Conservation (phyloP, 495 filamentous ascomycete species). For the Staphylotrichum tortipilum region DNA sequence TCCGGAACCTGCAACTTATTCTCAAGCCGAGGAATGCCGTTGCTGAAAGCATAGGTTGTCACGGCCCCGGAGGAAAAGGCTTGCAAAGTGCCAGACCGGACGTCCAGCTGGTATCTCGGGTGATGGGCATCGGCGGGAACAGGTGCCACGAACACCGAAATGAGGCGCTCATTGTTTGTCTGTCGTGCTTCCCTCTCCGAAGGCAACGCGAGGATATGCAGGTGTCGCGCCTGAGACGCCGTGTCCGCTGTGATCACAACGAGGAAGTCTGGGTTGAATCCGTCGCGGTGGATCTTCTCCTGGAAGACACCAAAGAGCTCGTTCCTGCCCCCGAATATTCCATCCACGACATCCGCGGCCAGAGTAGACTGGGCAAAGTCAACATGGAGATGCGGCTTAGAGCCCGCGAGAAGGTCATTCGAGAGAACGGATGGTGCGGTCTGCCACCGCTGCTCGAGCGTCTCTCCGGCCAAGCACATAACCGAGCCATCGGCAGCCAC, state of each 20-base stretch:
- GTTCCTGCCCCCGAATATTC: slow-evolving; percentile 33
- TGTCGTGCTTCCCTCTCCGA: slow-evolving; percentile 21
- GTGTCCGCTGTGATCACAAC: slow-evolving; percentile 33
- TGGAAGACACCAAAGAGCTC: slow-evolving; percentile 32
- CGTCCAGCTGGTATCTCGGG: slow-evolving; percentile 43
- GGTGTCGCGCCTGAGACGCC: slow-evolving; percentile 18
- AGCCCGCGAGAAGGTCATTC: slow-evolving; percentile 26
- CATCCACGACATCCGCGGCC: slow-evolving; percentile 35
- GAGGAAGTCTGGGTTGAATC: slow-evolving; percentile 40
- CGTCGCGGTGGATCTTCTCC: slow-evolving; percentile 27
- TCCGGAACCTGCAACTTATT: slow-evolving; percentile 29
- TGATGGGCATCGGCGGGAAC: slow-evolving; percentile 14
- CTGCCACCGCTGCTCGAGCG: slow-evolving; percentile 32
- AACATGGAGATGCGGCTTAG: slow-evolving; percentile 24
- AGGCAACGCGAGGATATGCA: slow-evolving; percentile 40
- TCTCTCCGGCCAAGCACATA: slow-evolving; percentile 32
- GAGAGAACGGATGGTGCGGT: slow-evolving; percentile 24
- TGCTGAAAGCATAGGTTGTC: slow-evolving; percentile 42
- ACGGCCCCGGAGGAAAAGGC: slow-evolving; percentile 38
- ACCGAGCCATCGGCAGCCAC: slow-evolving; percentile 34
- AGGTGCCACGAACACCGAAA: slow-evolving; percentile 22
- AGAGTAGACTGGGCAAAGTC: slow-evolving; percentile 31
- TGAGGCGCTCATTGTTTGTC: slow-evolving; percentile 14
- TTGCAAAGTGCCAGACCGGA: slow-evolving; percentile 47
- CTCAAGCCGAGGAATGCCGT: slow-evolving; percentile 38